Percentiles rank a stretch among this genome's conserved stretches.
Evolutionary conservation across 2,329 filamentous ascomycete species (phyloP).

Genomic region (Fragosphaeria purpurea): DNA sequence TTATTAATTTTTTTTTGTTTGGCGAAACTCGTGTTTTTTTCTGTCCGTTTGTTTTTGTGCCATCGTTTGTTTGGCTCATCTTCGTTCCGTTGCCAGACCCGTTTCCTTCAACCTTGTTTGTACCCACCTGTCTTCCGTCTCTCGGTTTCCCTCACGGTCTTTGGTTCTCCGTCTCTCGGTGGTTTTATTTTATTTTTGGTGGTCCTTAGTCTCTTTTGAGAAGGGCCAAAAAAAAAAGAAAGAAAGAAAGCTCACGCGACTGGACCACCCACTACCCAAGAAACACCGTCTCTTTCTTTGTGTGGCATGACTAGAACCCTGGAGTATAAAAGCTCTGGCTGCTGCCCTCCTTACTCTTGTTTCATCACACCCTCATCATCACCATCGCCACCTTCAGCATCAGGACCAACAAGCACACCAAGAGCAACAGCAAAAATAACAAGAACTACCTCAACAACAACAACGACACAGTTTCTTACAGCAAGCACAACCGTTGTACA

Average conservation of each 20-base stretch:
- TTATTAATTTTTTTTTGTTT: too few species aligned
- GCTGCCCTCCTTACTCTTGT: conserved; percentile 1
- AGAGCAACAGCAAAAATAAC: neutral
- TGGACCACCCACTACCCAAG: too few species aligned
- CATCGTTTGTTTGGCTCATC: conserved; percentile 8
- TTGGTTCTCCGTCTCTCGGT: neutral
- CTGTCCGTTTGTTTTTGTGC: neutral
- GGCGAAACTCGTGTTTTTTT: neutral
- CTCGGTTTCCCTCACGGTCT: neutral
- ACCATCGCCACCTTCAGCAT: neutral
- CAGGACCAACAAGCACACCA: neutral
- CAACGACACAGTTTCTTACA: neutral
- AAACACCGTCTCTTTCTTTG: neutral
- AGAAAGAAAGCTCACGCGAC: too few species aligned
- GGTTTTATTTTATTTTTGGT: neutral
- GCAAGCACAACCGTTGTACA: too few species aligned
- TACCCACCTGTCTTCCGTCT: neutral
- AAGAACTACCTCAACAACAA: neutral
- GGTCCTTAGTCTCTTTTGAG: neutral
- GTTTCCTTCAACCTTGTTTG: neutral
- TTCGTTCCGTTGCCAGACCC: conserved; percentile 6
- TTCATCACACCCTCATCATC: neutral
- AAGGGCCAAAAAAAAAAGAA: neutral
- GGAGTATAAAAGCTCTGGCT: conserved; percentile 11
- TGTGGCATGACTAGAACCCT: neutral